Evolutionary conservation across 192 early-diverging fungal genomes (phyloP).

Genomic region (Coemansia sp.): DNA sequence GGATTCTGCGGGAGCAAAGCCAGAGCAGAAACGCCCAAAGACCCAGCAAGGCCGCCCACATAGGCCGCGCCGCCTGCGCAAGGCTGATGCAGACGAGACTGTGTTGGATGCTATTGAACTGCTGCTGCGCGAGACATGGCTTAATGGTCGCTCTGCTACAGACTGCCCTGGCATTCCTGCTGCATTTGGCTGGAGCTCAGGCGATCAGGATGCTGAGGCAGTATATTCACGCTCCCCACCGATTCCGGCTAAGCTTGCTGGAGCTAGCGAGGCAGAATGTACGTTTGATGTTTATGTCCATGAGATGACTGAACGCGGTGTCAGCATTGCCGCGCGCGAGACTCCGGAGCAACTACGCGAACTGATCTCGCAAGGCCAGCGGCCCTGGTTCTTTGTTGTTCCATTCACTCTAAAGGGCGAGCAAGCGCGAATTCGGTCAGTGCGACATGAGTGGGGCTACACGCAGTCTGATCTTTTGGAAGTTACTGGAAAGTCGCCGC

Average conservation of each 20-base stretch:
- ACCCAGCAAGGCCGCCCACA: conserved; percentile 6
- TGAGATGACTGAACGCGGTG: conserved; percentile 43
- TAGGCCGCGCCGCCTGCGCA: conserved; percentile 19
- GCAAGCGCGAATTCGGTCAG: conserved; percentile 27
- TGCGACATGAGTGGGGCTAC: conserved; percentile 52
- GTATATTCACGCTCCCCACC: conserved; percentile 31
- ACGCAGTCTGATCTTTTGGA: conserved; percentile 40
- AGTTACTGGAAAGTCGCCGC: conserved; percentile 24
- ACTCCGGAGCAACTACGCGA: conserved; percentile 20
- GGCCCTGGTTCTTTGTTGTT: conserved; percentile 40
- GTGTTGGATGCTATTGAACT: conserved; percentile 37
- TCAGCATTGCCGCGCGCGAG: conserved; percentile 44
- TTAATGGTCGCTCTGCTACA: neutral
- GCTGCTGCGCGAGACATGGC: conserved; percentile 28
- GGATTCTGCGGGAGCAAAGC: neutral
- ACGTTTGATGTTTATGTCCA: conserved; percentile 38
- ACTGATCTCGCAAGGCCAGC: conserved; percentile 19
- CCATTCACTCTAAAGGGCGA: conserved; percentile 45
- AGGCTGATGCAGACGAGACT: conserved; percentile 31
- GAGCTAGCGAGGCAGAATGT: conserved; percentile 24
- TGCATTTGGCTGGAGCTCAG: conserved; percentile 36
- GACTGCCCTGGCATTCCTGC: conserved; percentile 5
- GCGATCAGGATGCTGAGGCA: conserved; percentile 26
- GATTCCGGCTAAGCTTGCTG: conserved; percentile 39
- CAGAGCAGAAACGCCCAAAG: conserved; percentile 26